Evolutionary conservation across 805 yeast genomes (phyloP).

Genomic region (Nakazawaea pomicola): DNA sequence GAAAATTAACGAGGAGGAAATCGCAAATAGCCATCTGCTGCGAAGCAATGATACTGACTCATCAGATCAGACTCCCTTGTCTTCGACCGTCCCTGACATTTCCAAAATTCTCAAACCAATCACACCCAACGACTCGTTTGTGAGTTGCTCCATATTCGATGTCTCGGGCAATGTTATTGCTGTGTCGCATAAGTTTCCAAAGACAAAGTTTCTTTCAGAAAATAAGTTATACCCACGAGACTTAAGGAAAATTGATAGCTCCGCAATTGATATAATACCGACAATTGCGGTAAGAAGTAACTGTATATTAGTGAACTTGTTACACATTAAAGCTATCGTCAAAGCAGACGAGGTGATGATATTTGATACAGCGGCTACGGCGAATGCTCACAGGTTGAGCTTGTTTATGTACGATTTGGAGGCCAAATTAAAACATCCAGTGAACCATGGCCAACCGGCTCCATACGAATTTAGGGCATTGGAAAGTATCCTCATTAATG

Average conservation of each 20-base stretch:
- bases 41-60: no score
- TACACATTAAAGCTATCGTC: constrained; percentile 88
- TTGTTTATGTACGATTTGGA: constrained; percentile 82
- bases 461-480: constrained; percentile 75
- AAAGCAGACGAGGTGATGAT: constrained; percentile 74
- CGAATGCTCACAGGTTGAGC: constrained; percentile 68
- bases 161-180: constrained; percentile 60
- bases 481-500: constrained; percentile 77
- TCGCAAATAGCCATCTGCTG: no score
- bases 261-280: constrained; percentile 79
- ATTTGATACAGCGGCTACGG: constrained; percentile 66
- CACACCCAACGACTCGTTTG: constrained; percentile 44
- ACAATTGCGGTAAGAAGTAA: constrained; percentile 74
- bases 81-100: constrained; percentile 11
- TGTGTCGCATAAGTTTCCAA: constrained; percentile 68
- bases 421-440: constrained; percentile 47
- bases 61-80: no score
- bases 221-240: constrained; percentile 83
- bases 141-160: constrained; percentile 83
- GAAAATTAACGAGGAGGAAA: no score
- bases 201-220: constrained; percentile 62
- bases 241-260: constrained; percentile 73
- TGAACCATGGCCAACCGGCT: constrained; percentile 22
- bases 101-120: constrained; percentile 32
- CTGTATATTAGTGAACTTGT: constrained; percentile 74